Conservation (phyloP, 768 basidiomycete genomes). For the Tulasnella sp. region DNA sequence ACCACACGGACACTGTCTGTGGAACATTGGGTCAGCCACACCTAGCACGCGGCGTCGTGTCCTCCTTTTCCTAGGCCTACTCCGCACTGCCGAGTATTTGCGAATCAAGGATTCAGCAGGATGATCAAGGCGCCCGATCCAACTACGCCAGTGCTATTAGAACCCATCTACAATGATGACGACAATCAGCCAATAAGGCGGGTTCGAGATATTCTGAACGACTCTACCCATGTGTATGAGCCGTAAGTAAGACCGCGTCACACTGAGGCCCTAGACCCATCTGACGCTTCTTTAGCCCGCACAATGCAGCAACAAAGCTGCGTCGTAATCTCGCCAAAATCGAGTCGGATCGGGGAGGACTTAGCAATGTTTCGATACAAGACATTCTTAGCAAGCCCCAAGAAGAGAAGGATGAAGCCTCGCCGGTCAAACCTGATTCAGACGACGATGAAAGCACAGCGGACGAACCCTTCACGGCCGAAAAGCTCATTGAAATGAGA, state of each 20-base stretch:
- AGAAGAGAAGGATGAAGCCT: slow-evolving; percentile 36
- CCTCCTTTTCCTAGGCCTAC: neutral
- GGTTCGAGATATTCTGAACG: slow-evolving; percentile 64
- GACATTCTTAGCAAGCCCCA: slow-evolving; percentile 32
- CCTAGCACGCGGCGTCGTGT: neutral
- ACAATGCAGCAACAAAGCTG: slow-evolving; percentile 56
- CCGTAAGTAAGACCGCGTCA: slow-evolving; percentile 48
- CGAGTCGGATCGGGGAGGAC: slow-evolving; percentile 73
- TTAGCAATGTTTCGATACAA: slow-evolving; percentile 51
- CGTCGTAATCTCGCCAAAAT: slow-evolving; percentile 65
- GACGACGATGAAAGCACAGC: slow-evolving; percentile 20
- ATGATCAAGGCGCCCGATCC: neutral
- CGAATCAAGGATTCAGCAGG: neutral
- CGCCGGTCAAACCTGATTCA: slow-evolving; percentile 37
- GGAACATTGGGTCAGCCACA: neutral
- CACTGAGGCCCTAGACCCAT: slow-evolving; percentile 17
- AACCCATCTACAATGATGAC: slow-evolving; percentile 79
- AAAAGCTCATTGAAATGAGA: slow-evolving; percentile 72
- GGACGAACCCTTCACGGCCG: slow-evolving; percentile 57
- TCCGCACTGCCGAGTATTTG: neutral
- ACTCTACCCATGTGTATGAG: slow-evolving; percentile 67
- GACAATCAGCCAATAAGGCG: slow-evolving; percentile 58
- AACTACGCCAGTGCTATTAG: slow-evolving; percentile 52
- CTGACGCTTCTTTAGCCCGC: slow-evolving; percentile 37
- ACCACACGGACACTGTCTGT: neutral